Evolutionary conservation across 352 stramenopile species (phyloP).

Genomic region (Aphanomyces astaci): DNA sequence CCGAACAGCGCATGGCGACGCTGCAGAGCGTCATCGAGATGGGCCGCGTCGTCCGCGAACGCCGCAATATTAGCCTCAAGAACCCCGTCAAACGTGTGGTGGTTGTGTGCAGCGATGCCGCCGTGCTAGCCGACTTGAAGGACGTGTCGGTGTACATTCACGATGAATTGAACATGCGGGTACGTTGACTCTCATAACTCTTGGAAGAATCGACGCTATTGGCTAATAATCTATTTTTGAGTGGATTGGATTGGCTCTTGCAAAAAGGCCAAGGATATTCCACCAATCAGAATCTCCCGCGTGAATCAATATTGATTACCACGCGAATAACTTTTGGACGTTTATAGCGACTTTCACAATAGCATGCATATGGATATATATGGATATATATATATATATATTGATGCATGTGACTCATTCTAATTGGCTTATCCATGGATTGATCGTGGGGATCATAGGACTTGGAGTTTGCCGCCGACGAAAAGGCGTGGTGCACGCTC

Average conservation of each 20-base stretch:
- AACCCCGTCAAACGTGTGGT: slow-evolving; percentile 96
- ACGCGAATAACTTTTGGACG: too few relatives aligned
- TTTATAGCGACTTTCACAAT: too few relatives aligned
- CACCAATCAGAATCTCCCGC: too few relatives aligned
- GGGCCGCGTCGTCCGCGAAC: slow-evolving; percentile 93
- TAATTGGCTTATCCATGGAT: too few relatives aligned
- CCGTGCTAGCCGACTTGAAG: slow-evolving; percentile 61
- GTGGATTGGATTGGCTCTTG: too few relatives aligned
- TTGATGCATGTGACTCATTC: slow-evolving; percentile 19
- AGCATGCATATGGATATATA: too few relatives aligned
- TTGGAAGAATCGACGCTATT: too few relatives aligned
- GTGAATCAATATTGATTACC: too few relatives aligned
- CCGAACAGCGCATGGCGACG: slow-evolving; percentile 91
- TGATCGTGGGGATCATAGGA: too few relatives aligned
- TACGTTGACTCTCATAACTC: not conserved
- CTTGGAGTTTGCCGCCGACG: slow-evolving; percentile 84
- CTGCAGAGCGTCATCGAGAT: slow-evolving; percentile 96
- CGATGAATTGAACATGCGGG: slow-evolving; percentile 95
- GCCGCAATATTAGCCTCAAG: slow-evolving; percentile 95
- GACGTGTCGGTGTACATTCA: slow-evolving; percentile 92
- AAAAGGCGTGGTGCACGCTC: slow-evolving; percentile 88
- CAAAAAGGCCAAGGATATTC: too few relatives aligned
- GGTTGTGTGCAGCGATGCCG: slow-evolving; percentile 88
- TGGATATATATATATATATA: too few relatives aligned
- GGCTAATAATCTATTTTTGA: too few relatives aligned